These are phyloP conservation scores for Saitozyma podzolica DNA, from an alignment of 768 basidiomycete species.

Conservation along the genomic window DNA sequence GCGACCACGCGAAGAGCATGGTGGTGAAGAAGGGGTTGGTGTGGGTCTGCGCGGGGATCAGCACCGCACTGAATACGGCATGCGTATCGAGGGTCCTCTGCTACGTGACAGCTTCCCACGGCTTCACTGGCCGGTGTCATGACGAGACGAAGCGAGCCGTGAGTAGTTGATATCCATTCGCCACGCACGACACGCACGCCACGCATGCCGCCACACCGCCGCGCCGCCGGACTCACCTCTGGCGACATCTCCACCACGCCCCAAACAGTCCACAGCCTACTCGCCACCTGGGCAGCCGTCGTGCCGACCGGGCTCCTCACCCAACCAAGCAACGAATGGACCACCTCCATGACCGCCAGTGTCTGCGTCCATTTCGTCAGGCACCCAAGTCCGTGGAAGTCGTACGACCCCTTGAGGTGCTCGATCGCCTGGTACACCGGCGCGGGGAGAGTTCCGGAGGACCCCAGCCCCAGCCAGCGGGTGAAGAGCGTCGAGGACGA, in stretches of 20 bases:
- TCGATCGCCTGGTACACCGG: constrained; percentile 52
- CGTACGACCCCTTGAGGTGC: constrained; percentile 63
- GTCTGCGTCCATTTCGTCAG: constrained; percentile 75
- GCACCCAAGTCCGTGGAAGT: constrained; percentile 59
- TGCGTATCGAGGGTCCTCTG: background rate
- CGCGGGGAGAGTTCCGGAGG: constrained; percentile 30
- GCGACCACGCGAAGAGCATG: constrained; percentile 90
- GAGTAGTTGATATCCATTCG: background rate
- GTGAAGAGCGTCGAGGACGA: constrained; percentile 11
- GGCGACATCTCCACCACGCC: constrained; percentile 69
- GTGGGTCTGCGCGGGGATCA: constrained; percentile 55
- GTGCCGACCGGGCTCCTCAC: constrained; percentile 76
- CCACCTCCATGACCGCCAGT: constrained; percentile 76
- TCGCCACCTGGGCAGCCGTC: constrained; percentile 75
- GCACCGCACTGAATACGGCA: background rate
- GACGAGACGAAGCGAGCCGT: background rate
- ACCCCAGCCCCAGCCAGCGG: constrained; percentile 1
- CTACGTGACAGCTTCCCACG: background rate
- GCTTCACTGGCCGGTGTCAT: background rate
- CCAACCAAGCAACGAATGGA: constrained; percentile 75
- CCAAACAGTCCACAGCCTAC: constrained; percentile 82
- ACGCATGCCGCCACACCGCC: background rate
- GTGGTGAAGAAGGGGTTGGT: constrained; percentile 76
- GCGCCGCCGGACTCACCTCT: constrained; percentile 53
- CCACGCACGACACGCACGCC: too few species aligned